Evolutionary conservation across 768 basidiomycete species (phyloP).

Genomic region (Psilocybe cyanescens): DNA sequence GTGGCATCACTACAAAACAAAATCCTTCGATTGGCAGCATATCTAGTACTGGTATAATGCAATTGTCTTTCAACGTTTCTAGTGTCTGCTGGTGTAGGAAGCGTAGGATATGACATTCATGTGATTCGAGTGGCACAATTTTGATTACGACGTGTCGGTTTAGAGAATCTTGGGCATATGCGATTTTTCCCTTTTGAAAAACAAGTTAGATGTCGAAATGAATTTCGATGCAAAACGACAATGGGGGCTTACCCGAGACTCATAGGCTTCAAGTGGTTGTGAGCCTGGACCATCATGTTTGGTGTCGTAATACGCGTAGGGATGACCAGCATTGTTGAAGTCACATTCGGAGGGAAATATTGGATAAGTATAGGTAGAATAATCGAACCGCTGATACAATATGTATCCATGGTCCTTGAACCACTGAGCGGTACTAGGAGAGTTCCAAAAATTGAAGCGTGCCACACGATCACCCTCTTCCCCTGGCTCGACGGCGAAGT

Average conservation of each 20-base stretch:
- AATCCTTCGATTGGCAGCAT: constrained; percentile 24
- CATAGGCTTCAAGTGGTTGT: too few relatives aligned
- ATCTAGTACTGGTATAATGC: constrained; percentile 2
- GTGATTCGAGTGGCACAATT: not conserved
- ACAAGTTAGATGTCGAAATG: too few relatives aligned
- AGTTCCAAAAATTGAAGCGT: not conserved
- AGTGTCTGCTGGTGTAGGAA: not conserved
- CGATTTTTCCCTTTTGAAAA: not conserved
- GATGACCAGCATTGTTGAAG: not conserved
- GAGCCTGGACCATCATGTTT: too few relatives aligned
- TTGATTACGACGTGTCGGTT: not conserved
- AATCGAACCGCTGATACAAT: not conserved
- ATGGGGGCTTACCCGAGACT: too few relatives aligned
- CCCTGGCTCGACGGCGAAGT: not conserved
- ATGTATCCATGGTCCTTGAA: constrained; percentile 8
- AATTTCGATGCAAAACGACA: too few relatives aligned
- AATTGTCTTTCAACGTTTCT: not conserved
- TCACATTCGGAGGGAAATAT: not conserved
- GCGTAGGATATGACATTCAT: not conserved
- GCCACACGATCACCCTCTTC: not conserved
- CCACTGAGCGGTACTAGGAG: not conserved
- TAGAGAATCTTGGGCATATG: not conserved
- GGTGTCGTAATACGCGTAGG: not conserved
- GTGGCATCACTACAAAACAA: constrained; percentile 33
- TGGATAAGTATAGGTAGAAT: not conserved